Evolutionary conservation across 805 yeast genomes (phyloP).

Genomic region (Lipomyces yamadae): DNA sequence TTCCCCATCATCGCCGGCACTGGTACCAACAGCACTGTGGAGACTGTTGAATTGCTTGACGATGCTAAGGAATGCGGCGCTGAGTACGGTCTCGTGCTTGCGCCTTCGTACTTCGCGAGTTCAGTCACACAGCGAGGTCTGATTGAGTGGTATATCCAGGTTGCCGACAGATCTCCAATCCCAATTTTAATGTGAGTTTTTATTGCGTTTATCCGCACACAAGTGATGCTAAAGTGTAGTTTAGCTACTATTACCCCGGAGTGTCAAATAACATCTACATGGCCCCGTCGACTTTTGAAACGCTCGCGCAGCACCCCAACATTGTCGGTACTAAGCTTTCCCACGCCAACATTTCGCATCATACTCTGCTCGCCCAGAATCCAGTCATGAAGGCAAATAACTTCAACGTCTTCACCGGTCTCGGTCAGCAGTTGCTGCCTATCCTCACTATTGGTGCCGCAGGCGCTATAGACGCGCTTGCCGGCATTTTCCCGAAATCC

Average conservation of each 20-base stretch:
- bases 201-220: not conserved
- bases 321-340: constrained; percentile 58
- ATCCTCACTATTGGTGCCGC: constrained; percentile 53
- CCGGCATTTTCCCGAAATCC: constrained; percentile 59
- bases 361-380: constrained; percentile 53
- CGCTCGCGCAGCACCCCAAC: constrained; percentile 53
- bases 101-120: constrained; percentile 57
- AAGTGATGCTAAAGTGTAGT: not conserved
- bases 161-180: constrained; percentile 52
- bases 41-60: constrained; percentile 48
- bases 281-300: constrained; percentile 49
- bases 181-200: constrained; percentile 49
- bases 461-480: constrained; percentile 59
- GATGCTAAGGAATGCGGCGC: constrained; percentile 43
- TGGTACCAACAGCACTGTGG: constrained; percentile 53
- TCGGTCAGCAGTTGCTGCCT: constrained; percentile 58
- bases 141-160: constrained; percentile 51
- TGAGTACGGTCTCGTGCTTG: constrained; percentile 46
- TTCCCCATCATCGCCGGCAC: constrained; percentile 57
- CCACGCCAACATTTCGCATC: constrained; percentile 57
- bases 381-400: constrained; percentile 49
- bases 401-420: constrained; percentile 55
- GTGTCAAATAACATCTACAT: constrained; percentile 52
- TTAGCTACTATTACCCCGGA: constrained; percentile 54
- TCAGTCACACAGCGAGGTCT: constrained; percentile 54